Conservation (phyloP, 495 filamentous ascomycete species). For the Neurospora sublineolata region DNA sequence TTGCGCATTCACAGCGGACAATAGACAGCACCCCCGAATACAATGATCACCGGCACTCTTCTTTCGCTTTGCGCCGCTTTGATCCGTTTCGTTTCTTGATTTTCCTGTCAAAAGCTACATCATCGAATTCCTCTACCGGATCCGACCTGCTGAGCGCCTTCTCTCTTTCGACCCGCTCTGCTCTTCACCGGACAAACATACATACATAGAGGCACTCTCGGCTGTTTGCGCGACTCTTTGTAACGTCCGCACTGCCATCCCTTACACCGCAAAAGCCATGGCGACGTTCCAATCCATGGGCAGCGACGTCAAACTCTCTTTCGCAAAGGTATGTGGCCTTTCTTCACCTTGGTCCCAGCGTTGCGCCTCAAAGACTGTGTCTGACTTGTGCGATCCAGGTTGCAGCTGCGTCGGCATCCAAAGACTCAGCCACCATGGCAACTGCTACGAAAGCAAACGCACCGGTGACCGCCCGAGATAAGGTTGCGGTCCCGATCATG, state of each 20-base stretch:
- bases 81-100: constrained; percentile 40
- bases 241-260: not conserved
- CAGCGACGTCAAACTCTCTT: constrained; percentile 38
- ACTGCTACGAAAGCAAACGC: constrained; percentile 16
- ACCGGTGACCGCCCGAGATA: constrained; percentile 3
- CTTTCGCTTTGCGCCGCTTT: constrained; percentile 35
- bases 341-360: not conserved
- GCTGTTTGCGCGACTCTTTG: not conserved
- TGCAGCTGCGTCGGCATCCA: constrained; percentile 43
- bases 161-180: not conserved
- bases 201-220: not conserved
- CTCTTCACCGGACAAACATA: not conserved
- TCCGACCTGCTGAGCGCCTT: not conserved
- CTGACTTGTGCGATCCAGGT: constrained; percentile 7
- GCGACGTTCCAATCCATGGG: constrained; percentile 27
- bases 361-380: not conserved
- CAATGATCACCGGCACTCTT: constrained; percentile 40
- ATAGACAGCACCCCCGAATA: constrained; percentile 18
- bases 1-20: constrained; percentile 3
- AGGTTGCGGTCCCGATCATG: not conserved
- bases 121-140: constrained; percentile 1
- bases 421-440: constrained; percentile 27
- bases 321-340: constrained; percentile 45
- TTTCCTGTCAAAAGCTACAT: constrained; percentile 1
- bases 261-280: constrained; percentile 10